Conservation (phyloP, 176 grass and related monocot species). For the Puccinellia tenuiflora region DNA sequence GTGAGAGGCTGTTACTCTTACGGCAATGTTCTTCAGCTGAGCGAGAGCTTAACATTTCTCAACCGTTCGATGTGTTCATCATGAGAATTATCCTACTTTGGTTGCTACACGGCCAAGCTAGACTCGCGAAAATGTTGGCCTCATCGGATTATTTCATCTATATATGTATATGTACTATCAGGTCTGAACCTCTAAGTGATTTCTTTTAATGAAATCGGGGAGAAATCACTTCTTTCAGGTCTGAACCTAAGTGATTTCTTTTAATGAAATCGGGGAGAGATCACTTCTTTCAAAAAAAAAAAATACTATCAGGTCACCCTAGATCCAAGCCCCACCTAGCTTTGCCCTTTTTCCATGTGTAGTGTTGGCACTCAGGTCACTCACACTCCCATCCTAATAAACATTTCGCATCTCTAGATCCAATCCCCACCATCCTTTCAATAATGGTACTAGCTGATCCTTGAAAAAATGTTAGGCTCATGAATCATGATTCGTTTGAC, state of each 20-base stretch:
- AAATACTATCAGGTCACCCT: too few relatives aligned
- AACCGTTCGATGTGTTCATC: too few relatives aligned
- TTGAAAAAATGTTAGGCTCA: not conserved
- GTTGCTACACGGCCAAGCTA: not conserved
- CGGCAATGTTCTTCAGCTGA: not conserved
- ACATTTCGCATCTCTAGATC: not conserved
- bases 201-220: too few relatives aligned
- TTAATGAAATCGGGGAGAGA: too few relatives aligned
- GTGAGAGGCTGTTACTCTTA: not conserved
- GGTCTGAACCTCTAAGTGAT: not conserved
- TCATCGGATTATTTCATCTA: not conserved
- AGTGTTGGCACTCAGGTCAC: not conserved
- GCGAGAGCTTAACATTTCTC: not conserved
- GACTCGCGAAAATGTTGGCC: not conserved
- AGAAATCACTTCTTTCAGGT: not conserved
- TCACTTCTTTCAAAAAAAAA: too few relatives aligned
- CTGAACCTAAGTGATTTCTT: not conserved
- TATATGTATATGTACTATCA: not conserved
- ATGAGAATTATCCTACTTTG: too few relatives aligned
- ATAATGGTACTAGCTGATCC: not conserved
- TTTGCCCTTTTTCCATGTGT: not conserved
- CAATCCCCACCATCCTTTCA: not conserved
- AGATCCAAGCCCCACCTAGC: not conserved
- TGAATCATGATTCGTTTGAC: not conserved
- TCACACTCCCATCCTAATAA: not conserved